Evolutionary conservation across 139 green algal genomes (phyloP).

Genomic region (Chlorella sp.): DNA sequence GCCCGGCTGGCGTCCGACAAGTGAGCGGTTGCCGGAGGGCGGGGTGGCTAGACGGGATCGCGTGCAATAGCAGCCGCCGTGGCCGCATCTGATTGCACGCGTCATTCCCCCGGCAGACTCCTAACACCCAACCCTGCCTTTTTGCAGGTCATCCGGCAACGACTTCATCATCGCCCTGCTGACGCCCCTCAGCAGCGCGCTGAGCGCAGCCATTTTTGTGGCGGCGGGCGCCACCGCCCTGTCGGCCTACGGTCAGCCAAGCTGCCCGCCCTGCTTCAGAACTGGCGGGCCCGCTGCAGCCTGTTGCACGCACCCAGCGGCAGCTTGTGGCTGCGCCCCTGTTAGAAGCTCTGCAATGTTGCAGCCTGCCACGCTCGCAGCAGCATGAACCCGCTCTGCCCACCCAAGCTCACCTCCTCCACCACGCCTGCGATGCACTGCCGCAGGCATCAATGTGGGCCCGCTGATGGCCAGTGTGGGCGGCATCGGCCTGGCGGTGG

Average conservation of each 20-base stretch:
- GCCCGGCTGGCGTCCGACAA: background rate
- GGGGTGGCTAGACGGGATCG: too few species aligned
- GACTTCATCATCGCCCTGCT: too few species aligned
- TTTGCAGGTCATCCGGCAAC: too few species aligned
- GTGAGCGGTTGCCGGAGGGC: background rate
- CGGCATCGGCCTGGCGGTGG: slow-evolving; percentile 29
- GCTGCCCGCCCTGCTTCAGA: background rate
- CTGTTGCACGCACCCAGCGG: too few species aligned
- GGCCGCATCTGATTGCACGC: too few species aligned
- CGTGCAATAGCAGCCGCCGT: too few species aligned
- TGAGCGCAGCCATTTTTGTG: background rate
- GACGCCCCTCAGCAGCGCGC: too few species aligned
- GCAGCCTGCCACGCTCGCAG: background rate
- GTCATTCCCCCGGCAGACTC: too few species aligned
- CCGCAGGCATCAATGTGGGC: slow-evolving; percentile 34
- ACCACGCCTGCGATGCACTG: background rate
- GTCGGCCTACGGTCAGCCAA: background rate
- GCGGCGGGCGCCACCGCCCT: background rate
- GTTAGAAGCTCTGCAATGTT: too few species aligned
- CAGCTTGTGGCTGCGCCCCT: too few species aligned
- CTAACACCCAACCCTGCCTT: too few species aligned
- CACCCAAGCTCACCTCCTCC: background rate
- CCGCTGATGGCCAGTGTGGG: slow-evolving; percentile 40
- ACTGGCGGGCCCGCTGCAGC: background rate
- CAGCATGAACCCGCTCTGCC: background rate